Evolutionary conservation across 2,329 filamentous ascomycete genomes (phyloP).

Genomic region (Leptographium procerum): DNA sequence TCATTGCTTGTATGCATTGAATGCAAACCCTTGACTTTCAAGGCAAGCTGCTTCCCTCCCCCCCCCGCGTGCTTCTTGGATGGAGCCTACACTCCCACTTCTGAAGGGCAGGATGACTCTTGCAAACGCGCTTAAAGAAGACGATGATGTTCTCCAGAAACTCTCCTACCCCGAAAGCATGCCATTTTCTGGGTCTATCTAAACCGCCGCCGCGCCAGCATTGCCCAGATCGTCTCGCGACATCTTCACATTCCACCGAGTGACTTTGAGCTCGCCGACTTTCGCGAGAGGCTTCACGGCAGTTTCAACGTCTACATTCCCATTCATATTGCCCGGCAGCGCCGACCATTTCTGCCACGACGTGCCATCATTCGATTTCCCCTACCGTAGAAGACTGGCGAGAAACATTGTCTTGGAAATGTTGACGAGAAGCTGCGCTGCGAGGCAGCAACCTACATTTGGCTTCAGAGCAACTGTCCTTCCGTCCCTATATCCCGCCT

Average conservation of each 20-base stretch:
- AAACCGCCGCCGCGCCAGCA: not conserved
- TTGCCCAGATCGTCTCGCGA: not conserved
- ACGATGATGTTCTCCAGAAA: not conserved
- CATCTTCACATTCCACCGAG: not conserved
- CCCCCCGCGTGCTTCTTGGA: not conserved
- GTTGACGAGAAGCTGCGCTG: slow-evolving; percentile 26
- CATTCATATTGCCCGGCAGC: slow-evolving; percentile 9
- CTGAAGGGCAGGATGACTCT: not conserved
- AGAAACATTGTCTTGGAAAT: slow-evolving; percentile 22
- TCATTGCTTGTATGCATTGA: no score
- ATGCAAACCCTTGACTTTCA: no score
- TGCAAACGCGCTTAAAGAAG: not conserved
- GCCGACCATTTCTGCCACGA: not conserved
- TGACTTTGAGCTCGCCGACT: not conserved
- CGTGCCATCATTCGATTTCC: slow-evolving; percentile 8
- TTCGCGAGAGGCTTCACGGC: slow-evolving; percentile 19
- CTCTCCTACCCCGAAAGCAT: not conserved
- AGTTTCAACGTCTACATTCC: slow-evolving; percentile 26
- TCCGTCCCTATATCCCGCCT: slow-evolving; percentile 22
- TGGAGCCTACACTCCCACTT: not conserved
- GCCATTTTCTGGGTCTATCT: not conserved
- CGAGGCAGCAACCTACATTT: slow-evolving; percentile 27
- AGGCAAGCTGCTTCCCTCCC: no score
- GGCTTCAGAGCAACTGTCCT: slow-evolving; percentile 25
- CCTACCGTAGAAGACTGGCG: slow-evolving; percentile 22